These are phyloP conservation scores for Phytophthora kernoviae DNA, from an alignment of 352 stramenopile genomes.

Conservation along the genomic window DNA sequence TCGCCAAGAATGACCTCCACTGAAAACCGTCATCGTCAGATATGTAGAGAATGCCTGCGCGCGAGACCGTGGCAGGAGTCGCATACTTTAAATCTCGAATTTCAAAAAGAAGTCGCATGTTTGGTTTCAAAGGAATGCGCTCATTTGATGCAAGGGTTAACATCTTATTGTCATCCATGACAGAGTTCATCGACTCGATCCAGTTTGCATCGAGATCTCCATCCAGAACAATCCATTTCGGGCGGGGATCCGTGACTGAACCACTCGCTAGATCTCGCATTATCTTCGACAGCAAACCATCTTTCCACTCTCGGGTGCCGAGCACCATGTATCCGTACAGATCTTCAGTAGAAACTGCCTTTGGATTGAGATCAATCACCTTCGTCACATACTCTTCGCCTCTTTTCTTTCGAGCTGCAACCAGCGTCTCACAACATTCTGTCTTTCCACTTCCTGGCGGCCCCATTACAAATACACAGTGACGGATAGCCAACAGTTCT, in stretches of 20 bases:
- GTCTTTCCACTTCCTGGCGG: conserved; percentile 93
- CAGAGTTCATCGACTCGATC: conserved; percentile 92
- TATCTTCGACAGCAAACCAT: conserved; percentile 94
- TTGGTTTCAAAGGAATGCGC: conserved; percentile 93
- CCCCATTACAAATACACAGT: conserved; percentile 97
- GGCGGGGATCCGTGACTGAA: conserved; percentile 57
- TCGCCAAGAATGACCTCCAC: conserved; percentile 92
- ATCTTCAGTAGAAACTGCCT: conserved; percentile 95
- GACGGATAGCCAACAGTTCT: conserved; percentile 93
- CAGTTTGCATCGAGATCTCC: conserved; percentile 88
- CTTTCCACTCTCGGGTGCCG: conserved; percentile 95
- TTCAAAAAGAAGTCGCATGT: conserved; percentile 97
- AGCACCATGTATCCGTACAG: conserved; percentile 97
- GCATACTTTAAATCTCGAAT: conserved; percentile 95
- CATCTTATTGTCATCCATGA: conserved; percentile 92
- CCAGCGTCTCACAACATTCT: conserved; percentile 93
- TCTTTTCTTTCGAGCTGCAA: conserved; percentile 77
- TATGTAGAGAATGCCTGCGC: conserved; percentile 96
- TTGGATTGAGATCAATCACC: conserved; percentile 93
- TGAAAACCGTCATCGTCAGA: conserved; percentile 92
- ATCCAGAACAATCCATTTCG: conserved; percentile 97
- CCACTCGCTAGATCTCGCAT: conserved; percentile 91
- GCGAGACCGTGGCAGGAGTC: conserved; percentile 94
- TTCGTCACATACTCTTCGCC: conserved; percentile 67
- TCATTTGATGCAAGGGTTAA: conserved; percentile 94